Percentiles rank a stretch among this genome's conserved stretches.
These are phyloP conservation scores for Fusarium udum DNA, from an alignment of 2,329 filamentous ascomycete genomes.

Conservation along the genomic window DNA sequence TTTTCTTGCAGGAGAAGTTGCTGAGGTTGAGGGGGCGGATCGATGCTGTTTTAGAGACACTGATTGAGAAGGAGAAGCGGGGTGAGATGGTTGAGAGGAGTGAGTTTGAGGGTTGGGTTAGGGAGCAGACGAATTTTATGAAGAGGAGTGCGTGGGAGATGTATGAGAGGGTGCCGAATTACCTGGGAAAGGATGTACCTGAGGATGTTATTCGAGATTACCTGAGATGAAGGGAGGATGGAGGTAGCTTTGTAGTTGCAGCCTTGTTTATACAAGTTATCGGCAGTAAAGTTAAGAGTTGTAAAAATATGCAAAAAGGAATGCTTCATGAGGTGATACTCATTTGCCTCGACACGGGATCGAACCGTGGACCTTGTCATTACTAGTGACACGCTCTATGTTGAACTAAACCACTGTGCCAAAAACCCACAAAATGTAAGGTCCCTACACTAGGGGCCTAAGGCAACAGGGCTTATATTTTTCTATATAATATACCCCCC, in stretches of 20 bases:
- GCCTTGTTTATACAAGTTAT: fast-evolving
- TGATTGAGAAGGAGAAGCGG: background rate
- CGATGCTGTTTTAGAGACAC: background rate
- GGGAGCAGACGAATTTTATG: background rate
- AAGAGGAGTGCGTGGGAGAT: background rate
- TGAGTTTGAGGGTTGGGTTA: background rate
- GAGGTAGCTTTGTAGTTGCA: background rate
- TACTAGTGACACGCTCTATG: slow-evolving; percentile 4
- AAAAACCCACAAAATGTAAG: no score
- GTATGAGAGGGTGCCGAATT: background rate
- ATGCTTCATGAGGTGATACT: fast-evolving
- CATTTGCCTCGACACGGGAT: background rate
- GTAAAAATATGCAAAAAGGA: background rate
- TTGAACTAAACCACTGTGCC: no score
- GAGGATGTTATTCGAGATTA: background rate
- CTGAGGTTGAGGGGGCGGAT: background rate
- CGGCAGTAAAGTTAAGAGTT: no score
- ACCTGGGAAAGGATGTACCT: background rate
- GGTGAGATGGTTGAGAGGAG: background rate
- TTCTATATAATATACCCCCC: no score
- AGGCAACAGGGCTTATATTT: no score
- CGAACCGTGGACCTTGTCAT: slow-evolving; percentile 3
- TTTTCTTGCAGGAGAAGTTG: background rate
- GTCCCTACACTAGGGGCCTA: no score
- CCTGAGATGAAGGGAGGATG: background rate